Percentiles rank a stretch among this genome's conserved stretches.
Conservation (phyloP, 148 eudicot species). For the Gaultheria prostrata region DNA sequence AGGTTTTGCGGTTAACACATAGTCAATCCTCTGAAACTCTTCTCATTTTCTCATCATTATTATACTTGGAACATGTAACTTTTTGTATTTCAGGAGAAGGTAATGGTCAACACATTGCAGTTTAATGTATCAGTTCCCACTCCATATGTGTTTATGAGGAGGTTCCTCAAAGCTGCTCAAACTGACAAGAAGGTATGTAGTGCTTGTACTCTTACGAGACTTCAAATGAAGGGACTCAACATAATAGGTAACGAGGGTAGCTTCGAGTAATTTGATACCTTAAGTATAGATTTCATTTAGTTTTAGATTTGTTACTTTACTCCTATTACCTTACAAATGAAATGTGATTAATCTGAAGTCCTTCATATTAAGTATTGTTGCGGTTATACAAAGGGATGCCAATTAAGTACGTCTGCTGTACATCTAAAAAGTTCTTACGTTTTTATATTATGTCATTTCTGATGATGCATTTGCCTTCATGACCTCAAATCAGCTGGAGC, state of each 20-base stretch:
- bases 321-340: background rate
- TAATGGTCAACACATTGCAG: slow-evolving; percentile 63
- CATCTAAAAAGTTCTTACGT: background rate
- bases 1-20: background rate
- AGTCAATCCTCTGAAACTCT: background rate
- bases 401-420: background rate
- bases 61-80: background rate
- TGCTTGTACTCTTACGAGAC: background rate
- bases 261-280: background rate
- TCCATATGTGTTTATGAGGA: slow-evolving; percentile 70
- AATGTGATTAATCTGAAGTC: background rate
- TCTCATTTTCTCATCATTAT: background rate
- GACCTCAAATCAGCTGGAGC: slow-evolving; percentile 55
- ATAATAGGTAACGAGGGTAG: background rate
- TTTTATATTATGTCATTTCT: background rate
- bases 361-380: background rate
- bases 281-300: background rate
- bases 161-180: slow-evolving; percentile 82
- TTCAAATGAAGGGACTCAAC: background rate
- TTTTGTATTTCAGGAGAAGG: slow-evolving; percentile 46
- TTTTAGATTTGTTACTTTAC: background rate
- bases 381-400: background rate
- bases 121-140: slow-evolving; percentile 81
- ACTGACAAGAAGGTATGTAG: slow-evolving; percentile 49
- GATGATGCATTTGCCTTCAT: background rate